These are phyloP conservation scores for Xylaria multiplex DNA, from an alignment of 2,329 filamentous ascomycete genomes.

Conservation along the genomic window DNA sequence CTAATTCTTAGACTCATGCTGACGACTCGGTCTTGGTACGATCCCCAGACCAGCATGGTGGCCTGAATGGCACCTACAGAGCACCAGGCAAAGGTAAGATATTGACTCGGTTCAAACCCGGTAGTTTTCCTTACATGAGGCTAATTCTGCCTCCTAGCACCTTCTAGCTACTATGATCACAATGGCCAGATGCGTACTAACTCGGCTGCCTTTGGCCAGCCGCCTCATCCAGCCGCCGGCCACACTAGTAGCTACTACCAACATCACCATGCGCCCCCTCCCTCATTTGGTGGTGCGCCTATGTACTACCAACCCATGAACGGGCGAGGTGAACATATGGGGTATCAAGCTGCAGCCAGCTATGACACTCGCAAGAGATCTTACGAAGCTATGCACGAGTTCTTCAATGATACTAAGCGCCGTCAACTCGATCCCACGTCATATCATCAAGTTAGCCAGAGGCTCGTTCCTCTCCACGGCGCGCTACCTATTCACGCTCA, in stretches of 20 bases:
- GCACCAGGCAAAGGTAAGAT: slow-evolving; percentile 64
- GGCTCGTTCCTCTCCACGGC: slow-evolving; percentile 82
- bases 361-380: slow-evolving; percentile 82
- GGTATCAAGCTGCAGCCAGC: slow-evolving; percentile 62
- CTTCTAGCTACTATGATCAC: slow-evolving; percentile 72
- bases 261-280: slow-evolving; percentile 58
- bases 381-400: slow-evolving; percentile 91
- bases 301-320: slow-evolving; percentile 80
- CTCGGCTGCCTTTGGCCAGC: slow-evolving; percentile 61
- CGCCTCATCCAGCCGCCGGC: slow-evolving; percentile 60
- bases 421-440: slow-evolving; percentile 87
- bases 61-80: slow-evolving; percentile 63
- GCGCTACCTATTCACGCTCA: slow-evolving; percentile 70
- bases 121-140: slow-evolving; percentile 50
- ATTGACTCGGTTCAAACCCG: slow-evolving; percentile 37
- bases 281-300: slow-evolving; percentile 72
- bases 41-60: slow-evolving; percentile 61
- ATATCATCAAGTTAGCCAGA: slow-evolving; percentile 91
- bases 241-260: slow-evolving; percentile 70
- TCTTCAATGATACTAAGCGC: slow-evolving; percentile 92
- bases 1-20: slow-evolving; percentile 75
- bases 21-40: slow-evolving; percentile 84
- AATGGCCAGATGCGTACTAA: slow-evolving; percentile 70
- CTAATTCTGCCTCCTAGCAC: slow-evolving; percentile 59
- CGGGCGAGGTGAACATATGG: slow-evolving; percentile 68